These are phyloP conservation scores for Mortierella sp. DNA, from an alignment of 371 early-diverging fungal genomes.

Conservation along the genomic window DNA sequence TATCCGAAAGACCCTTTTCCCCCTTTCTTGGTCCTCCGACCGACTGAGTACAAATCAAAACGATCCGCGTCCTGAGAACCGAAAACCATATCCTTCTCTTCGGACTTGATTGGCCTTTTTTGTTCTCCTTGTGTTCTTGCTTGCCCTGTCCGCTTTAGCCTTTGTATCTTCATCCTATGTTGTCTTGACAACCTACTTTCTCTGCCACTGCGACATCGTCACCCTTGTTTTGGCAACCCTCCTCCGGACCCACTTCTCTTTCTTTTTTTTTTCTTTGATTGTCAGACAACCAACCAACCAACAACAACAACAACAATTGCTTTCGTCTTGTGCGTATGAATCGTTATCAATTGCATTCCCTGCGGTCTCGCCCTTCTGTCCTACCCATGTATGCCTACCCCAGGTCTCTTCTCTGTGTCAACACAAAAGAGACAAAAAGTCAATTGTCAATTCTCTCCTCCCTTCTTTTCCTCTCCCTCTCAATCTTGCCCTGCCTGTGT, in stretches of 20 bases:
- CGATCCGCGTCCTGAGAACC: background rate
- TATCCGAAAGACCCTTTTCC: too few species aligned
- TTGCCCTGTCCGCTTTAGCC: too few species aligned
- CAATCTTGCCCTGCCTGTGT: too few species aligned
- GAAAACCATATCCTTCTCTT: background rate
- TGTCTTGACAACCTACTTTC: background rate
- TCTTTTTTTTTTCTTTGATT: background rate
- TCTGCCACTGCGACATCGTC: background rate
- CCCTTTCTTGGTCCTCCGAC: conserved; percentile 2
- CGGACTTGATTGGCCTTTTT: background rate
- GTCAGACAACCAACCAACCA: background rate
- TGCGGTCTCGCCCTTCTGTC: background rate
- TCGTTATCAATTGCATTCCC: conserved; percentile 5
- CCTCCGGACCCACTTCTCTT: background rate
- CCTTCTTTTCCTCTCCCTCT: background rate
- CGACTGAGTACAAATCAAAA: background rate
- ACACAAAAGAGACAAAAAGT: too few species aligned
- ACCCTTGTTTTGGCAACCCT: conserved; percentile 6
- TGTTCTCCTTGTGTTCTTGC: background rate
- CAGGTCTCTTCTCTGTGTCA: background rate
- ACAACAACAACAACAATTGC: background rate
- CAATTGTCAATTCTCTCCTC: background rate
- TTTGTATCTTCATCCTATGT: background rate
- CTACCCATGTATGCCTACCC: background rate
- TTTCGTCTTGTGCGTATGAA: background rate